Evolutionary conservation across 2,329 filamentous ascomycete species (phyloP).

Genomic region (Cladosporium velox): DNA sequence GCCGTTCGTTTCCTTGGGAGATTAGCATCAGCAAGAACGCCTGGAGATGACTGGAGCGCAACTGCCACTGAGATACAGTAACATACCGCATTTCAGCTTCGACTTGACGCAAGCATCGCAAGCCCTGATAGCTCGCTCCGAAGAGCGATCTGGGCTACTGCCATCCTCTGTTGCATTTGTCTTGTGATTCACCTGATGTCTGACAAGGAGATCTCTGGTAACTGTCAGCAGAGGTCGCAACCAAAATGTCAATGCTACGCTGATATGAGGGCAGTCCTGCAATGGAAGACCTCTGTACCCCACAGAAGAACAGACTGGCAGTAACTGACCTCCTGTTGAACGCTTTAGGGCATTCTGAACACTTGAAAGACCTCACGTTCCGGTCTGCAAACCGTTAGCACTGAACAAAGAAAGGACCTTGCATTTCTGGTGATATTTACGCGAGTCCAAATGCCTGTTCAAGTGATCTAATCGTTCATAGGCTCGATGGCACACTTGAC

Average conservation of each 20-base stretch:
- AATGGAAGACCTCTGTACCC: not conserved
- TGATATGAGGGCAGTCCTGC: not conserved
- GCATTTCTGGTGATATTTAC: conserved; percentile 22
- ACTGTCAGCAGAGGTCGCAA: not conserved
- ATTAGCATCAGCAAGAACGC: not conserved
- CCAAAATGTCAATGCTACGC: not conserved
- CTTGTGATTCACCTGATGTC: conserved; percentile 35
- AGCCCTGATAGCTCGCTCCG: conserved; percentile 34
- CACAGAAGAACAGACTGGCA: not conserved
- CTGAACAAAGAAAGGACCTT: not conserved
- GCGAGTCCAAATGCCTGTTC: conserved; percentile 37
- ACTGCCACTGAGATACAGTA: not conserved
- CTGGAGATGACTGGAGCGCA: not conserved
- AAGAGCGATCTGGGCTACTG: conserved; percentile 26
- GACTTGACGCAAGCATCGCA: conserved; percentile 37
- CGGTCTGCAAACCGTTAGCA: conserved; percentile 21
- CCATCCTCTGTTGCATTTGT: conserved; percentile 32
- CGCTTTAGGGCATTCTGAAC: conserved; percentile 34
- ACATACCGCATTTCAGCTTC: conserved; percentile 35
- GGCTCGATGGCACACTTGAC: conserved; percentile 34
- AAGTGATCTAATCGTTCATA: conserved; percentile 38
- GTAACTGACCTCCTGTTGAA: conserved; percentile 31
- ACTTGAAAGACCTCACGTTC: conserved; percentile 37
- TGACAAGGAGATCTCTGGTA: conserved; percentile 34
- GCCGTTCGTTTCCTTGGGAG: conserved; percentile 29